Evolutionary conservation across 129 eudicot genomes (phyloP), one percentile per base, ranked within the genome.

Genomic region (Centaurea solstitialis): DNA sequence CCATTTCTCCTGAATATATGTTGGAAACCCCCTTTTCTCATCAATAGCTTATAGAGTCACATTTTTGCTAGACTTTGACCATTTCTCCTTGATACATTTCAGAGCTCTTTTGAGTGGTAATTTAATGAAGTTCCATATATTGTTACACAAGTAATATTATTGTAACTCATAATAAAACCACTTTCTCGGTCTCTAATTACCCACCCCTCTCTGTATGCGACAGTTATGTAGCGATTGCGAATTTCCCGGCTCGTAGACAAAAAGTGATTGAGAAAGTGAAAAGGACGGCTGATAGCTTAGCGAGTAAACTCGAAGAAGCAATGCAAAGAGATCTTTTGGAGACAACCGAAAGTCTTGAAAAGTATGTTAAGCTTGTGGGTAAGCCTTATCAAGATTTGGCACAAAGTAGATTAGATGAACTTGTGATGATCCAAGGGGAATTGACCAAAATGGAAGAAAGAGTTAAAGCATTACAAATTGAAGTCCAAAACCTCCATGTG

Each of bases 401-500:
- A 3, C 97, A 93, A 82, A 77, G 83, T 24, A 90, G 91, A 72
- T 82, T 96, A 68, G 92, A 89, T 45, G 82, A 87, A 76, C 91
- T 96, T 72, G 53, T 85, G 84, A 84, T 50, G 77, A 87, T 87
- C 38, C 87, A 79, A 78, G 92, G 84, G 45, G 90, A 93, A 43
- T 75, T 96, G 70, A 68, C 91, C 35, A 85, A 79, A 47, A 81
- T 93, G 65, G 98, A 89, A 85, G 81, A 70, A 72, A 84, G 90
- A 79, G 88, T 96, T 23, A 80, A 80, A 79, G 72, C 88, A 45
- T 87, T 96, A 77, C 95, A 85, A 50, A 87, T 89, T 74, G 90
- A 96, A 38, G 88, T 93, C 80, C 98, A 93, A 82, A 96, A 96
- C 83, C 80, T 96, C 74, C 98, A 91, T 72, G 69, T 88, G 84